Conservation (phyloP, 2,329 filamentous ascomycete species). For the Cercospora beticola region DNA sequence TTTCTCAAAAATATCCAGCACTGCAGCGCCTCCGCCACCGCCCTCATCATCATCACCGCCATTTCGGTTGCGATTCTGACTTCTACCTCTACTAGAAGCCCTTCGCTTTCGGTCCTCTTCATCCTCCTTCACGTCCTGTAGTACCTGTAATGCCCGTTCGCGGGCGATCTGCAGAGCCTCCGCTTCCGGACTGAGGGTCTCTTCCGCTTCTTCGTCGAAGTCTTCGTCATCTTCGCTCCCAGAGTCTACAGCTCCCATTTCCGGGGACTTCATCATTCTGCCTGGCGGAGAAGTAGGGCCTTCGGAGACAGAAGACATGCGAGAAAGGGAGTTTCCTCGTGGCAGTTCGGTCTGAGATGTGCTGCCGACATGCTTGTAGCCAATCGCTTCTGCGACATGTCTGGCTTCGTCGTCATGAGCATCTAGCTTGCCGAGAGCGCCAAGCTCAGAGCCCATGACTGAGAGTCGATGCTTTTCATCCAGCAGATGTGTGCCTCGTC, state of each 20-base stretch:
- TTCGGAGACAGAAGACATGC: constrained; percentile 33
- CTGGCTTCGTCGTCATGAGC: constrained; percentile 39
- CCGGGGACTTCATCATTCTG: constrained; percentile 39
- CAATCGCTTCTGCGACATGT: constrained; percentile 44
- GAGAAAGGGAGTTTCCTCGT: constrained; percentile 32
- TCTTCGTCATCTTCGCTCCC: constrained; percentile 30
- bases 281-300: constrained; percentile 50
- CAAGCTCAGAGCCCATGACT: constrained; percentile 42
- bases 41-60: constrained; percentile 30
- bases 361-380: constrained; percentile 28
- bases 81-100: constrained; percentile 24
- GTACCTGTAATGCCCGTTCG: constrained; percentile 35
- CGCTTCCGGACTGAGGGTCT: constrained; percentile 37
- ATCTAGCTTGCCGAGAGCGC: constrained; percentile 35
- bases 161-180: constrained; percentile 37
- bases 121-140: constrained; percentile 36
- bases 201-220: constrained; percentile 25
- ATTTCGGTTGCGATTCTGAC: constrained; percentile 25
- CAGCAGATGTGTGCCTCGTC: constrained; percentile 55
- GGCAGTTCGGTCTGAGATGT: constrained; percentile 12
- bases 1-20: constrained; percentile 37
- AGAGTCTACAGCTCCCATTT: constrained; percentile 33
- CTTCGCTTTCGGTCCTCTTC: constrained; percentile 33
- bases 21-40: constrained; percentile 33
- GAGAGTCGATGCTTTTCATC: constrained; percentile 51